Conservation (phyloP, 495 filamentous ascomycete species). For the Amniculicola lignicola region DNA sequence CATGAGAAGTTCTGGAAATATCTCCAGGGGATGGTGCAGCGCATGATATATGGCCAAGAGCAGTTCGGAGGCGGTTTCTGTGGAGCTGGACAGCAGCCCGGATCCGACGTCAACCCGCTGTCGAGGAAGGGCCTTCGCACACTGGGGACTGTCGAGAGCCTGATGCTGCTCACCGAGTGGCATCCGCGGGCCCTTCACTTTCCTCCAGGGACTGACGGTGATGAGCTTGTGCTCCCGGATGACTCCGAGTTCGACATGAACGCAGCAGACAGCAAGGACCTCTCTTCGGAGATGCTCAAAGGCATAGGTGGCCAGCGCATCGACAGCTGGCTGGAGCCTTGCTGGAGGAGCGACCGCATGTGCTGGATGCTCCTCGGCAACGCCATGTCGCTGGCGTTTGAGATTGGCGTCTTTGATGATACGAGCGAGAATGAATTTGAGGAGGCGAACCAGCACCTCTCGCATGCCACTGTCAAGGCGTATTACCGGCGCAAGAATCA, state of each 20-base stretch:
- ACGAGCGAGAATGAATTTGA: conserved; percentile 53
- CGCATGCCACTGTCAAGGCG: conserved; percentile 56
- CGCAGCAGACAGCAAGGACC: neutral
- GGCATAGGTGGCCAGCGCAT: conserved; percentile 64
- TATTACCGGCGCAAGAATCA: conserved; percentile 76
- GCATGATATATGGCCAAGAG: conserved; percentile 92
- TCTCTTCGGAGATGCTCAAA: conserved; percentile 35
- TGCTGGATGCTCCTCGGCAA: conserved; percentile 97
- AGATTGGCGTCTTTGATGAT: conserved; percentile 88
- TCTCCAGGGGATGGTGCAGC: conserved; percentile 86
- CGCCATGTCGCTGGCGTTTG: conserved; percentile 82
- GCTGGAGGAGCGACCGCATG: conserved; percentile 95
- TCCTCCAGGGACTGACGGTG: conserved; percentile 78
- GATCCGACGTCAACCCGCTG: conserved; percentile 39
- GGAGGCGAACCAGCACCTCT: conserved; percentile 35
- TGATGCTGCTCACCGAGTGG: conserved; percentile 94
- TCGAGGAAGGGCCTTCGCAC: conserved; percentile 74
- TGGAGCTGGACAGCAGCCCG: conserved; percentile 60
- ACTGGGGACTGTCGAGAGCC: conserved; percentile 86
- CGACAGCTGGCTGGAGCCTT: conserved; percentile 92
- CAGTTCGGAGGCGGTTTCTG: conserved; percentile 86
- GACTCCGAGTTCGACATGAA: conserved; percentile 8
- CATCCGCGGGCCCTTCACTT: conserved; percentile 94
- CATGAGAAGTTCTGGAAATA: conserved; percentile 97
- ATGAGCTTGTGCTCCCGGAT: conserved; percentile 52